Base-by-base conservation (phyloP, 116 monocot species). In the Trichopus zeylanicus region DNA sequence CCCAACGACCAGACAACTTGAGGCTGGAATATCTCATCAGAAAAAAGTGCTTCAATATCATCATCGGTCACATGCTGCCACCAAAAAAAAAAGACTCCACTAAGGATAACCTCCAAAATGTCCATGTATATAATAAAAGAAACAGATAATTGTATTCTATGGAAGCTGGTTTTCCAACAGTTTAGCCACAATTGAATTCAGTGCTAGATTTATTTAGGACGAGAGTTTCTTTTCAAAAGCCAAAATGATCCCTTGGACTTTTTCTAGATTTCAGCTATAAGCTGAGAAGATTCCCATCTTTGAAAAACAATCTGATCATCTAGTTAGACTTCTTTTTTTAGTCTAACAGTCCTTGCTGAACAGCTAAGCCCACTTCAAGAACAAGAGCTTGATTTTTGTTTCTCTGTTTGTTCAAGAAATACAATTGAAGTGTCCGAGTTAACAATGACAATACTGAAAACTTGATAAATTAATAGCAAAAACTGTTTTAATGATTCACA, bases 11-110 rank as follows among this genome's bases (percentile, higher is more conserved):
- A 92, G 48, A 92, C 61, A 21, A 79, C 79, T 51, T 73, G 62
- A 32, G 93, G 86, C 48, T 94, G 93, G 59, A 82, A 89, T 64
- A 94, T 69, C 60, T 94, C 85, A 72, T 86, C 82, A 48, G 77
- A 74, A 29, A 94, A 67, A 29, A 94, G 66, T 25, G 94, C 94
- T 71, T 92, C 92, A 29, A 92, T 65, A 56, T 88, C 92, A 37
- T 85, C 92, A 75, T 92, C 88, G 66, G 88, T 57, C 51, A 92
- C 53, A 60, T 67, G 78, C 92, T 92, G 74, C 46, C 25, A 69
- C 16, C 28, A 53, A 13, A 70, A 33, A 3, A 15, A n/a, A 42
- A n/a, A n/a, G n/a, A n/a, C 18, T 42, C 13, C n/a, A n/a, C 12
- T 42, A 16, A 42, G 42, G 18, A 42, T n/a, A 15, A n/a, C 16